A percentile compares a stretch with the other conserved stretches of the same genome.
Conservation (phyloP, 2,329 filamentous ascomycete genomes). For the Aspergillus felis region DNA sequence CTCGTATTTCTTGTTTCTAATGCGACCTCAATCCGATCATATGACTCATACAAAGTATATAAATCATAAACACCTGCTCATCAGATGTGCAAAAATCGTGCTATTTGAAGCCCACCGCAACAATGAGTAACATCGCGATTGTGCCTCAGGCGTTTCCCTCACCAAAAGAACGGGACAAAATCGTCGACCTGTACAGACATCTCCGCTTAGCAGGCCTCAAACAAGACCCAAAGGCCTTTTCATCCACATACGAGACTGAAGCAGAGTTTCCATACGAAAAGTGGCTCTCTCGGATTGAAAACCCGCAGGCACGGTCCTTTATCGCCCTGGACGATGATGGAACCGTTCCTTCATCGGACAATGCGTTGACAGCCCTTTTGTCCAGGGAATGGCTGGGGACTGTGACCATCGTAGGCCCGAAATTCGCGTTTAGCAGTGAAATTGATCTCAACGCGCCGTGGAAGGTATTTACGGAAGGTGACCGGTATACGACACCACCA, state of each 20-base stretch:
- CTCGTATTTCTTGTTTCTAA: background rate
- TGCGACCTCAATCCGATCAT: background rate
- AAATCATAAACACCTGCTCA: background rate
- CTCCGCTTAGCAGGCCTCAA: slow-evolving; percentile 4
- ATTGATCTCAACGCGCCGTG: background rate
- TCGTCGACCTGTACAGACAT: slow-evolving; percentile 1
- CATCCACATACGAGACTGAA: slow-evolving; percentile 3
- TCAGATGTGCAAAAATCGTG: background rate
- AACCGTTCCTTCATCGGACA: no score
- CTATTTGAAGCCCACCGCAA: background rate
- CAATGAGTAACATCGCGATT: background rate
- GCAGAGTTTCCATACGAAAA: background rate
- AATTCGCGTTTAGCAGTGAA: background rate
- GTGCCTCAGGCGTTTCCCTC: background rate
- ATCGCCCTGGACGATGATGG: background rate
- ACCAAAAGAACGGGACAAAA: background rate
- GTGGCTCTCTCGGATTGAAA: slow-evolving; percentile 1
- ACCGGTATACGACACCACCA: background rate
- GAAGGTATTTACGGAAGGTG: background rate
- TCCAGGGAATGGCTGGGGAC: slow-evolving; percentile 1
- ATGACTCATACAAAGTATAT: background rate
- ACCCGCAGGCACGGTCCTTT: slow-evolving; percentile 1
- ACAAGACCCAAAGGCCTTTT: slow-evolving; percentile 1
- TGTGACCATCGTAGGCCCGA: background rate
- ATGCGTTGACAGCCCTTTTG: background rate